Base-by-base conservation (phyloP, 441 rosid genomes). In the Raphanus hybrid region DNA sequence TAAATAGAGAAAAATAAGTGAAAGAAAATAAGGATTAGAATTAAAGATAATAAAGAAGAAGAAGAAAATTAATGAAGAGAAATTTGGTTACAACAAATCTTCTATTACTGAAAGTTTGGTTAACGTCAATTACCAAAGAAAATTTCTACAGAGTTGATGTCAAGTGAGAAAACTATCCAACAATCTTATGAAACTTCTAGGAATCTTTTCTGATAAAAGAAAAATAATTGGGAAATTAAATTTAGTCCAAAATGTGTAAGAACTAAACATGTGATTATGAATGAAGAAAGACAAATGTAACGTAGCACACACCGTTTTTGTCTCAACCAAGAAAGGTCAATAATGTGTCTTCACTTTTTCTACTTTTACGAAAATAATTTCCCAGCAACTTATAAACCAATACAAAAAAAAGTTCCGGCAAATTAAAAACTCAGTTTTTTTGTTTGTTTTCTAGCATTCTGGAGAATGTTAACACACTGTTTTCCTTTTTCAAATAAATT, bases 281-380 rank as follows among this genome's bases (percentile, higher is more conserved):
- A 73, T 12, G 10, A 60, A 52, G 26, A 39, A 52, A 62, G 23
- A 29, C 39, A 66, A 14, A 55, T 62, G 66, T 73, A 73, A 73
- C 61, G 66, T 73, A 78, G 62, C 20, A 69, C 41, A 20, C 4
- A 78, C 77, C 67, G 15, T 66, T 59, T 78, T 78, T 52, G 41
- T 67, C 70, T 73, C 74, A 73, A 78, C 67, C 74, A 73, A 54
- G 39, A 78, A 61, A 54, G 52, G 61, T 52, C 70, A 73, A n/a
- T 39, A 16, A 78, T 41, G 77, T 68, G 23, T 74, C 70, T 58
- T 67, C 43, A 18, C 15, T 26, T 45, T 58, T 64, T 29, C 69
- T 66, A 8, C 48, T 59, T 67, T 59, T 23, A 72, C 3, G 66
- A 68, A 54, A 54, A 73, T 69, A 78, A 73, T 73, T 54, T 54